Base-by-base conservation (phyloP, 1,139 yeast species). In the Hyphopichia wangnamkhiaoensis region DNA sequence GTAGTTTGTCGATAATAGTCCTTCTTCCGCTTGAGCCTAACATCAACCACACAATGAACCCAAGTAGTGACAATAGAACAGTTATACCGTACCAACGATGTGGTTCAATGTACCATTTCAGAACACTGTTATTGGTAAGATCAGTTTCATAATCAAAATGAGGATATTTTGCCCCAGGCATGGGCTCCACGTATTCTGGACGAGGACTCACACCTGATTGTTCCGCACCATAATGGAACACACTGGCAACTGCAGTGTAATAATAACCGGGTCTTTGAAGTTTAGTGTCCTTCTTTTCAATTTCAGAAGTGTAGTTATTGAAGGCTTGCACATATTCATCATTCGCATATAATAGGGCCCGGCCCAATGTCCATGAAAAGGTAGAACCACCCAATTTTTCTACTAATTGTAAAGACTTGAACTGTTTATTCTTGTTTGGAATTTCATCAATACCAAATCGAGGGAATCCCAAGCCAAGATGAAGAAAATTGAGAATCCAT, bases 331-430 rank as follows among this genome's bases (percentile, higher is more conserved):
- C 55, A 40, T 68, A 71, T 45, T 70, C 76, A 44, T 70, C 76
- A 46, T 68, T 71, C 33, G 76, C 68, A 53, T 87, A 87, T 20
- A 88, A 58, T 4, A 87, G 59, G 3, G 94, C 95, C 38, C 91
- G 69, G 2, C 95, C 96, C 34, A 87, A 63, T 0, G 95, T 86
- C 96, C 96, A 88, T 1, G 93, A 79, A 44, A 85, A 83, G 29
- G 82, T 80, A 1, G 78, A 68, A 0, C 87, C 89, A 31, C 79
- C 79, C 35, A 86, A 65, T 38, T 74, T 69, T 44, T 84, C 86
- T 15, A 82, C 80, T 16, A 85, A 68, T 43, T 76, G 79, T 42
- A 87, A 72, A 0, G 85, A 71, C 39, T 76, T 68, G 54, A 62
- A 68, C 30, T 54, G 53, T 12, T 53, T 56, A 32, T 53, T 54